These are phyloP conservation scores for Globisporangium camurandrum DNA, from an alignment of 352 stramenopile species.

Conservation along the genomic window DNA sequence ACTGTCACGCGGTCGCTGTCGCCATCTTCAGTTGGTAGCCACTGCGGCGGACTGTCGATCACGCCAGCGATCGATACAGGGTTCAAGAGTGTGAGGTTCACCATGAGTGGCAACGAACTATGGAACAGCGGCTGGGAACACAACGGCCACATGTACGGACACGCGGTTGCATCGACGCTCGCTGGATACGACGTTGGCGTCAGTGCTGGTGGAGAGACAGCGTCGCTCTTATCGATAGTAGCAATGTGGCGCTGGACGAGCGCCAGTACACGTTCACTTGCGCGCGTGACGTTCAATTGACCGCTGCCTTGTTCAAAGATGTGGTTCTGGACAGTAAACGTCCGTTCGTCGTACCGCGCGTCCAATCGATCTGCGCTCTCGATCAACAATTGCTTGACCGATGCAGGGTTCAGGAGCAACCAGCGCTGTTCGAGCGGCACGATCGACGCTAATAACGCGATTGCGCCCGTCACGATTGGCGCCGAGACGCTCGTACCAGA, in stretches of 20 bases:
- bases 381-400: constrained; percentile 64
- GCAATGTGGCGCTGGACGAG: constrained; percentile 31
- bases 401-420: constrained; percentile 53
- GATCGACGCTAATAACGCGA: constrained; percentile 73
- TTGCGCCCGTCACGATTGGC: constrained; percentile 70
- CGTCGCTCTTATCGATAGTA: not conserved
- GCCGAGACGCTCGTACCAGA: constrained; percentile 82
- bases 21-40: constrained; percentile 28
- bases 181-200: constrained; percentile 51
- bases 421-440: constrained; percentile 41
- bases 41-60: constrained; percentile 40
- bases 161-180: constrained; percentile 63
- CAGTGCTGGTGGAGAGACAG: constrained; percentile 1
- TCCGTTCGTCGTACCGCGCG: constrained; percentile 20
- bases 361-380: constrained; percentile 40
- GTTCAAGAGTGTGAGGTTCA: constrained; percentile 85
- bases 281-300: constrained; percentile 56
- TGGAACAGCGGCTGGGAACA: constrained; percentile 77
- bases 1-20: constrained; percentile 47
- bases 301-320: constrained; percentile 84
- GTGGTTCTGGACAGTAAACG: constrained; percentile 54
- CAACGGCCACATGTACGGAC: constrained; percentile 83
- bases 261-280: constrained; percentile 33
- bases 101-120: constrained; percentile 56
- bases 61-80: constrained; percentile 37